These are phyloP conservation scores for Pulveroboletus sp. DNA, from an alignment of 768 basidiomycete species.

Conservation along the genomic window DNA sequence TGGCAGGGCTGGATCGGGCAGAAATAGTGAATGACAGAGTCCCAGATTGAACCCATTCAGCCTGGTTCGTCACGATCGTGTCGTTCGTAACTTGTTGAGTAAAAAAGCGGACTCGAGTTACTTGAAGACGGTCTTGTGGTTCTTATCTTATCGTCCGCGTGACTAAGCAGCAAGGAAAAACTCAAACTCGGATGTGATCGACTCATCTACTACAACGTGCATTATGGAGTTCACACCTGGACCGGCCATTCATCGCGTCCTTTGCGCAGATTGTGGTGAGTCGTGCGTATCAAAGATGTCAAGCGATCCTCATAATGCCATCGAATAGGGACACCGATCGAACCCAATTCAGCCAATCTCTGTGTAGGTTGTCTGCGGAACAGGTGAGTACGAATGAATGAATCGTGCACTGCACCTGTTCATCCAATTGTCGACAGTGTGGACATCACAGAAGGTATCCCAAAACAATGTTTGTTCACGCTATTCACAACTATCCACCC, in stretches of 20 bases:
- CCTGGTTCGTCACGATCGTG: no score
- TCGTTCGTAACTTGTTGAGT: no score
- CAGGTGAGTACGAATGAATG: conserved; percentile 51
- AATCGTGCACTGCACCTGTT: not conserved
- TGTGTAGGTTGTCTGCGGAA: conserved; percentile 88
- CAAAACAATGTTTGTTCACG: conserved; percentile 73
- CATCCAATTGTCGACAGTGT: conserved; percentile 45
- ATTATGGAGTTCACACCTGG: conserved; percentile 78
- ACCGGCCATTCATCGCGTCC: conserved; percentile 75
- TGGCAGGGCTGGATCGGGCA: no score
- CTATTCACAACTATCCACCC: not conserved
- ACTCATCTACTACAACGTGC: not conserved
- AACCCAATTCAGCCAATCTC: conserved; percentile 89
- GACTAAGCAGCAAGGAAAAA: conserved; percentile 16
- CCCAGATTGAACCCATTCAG: no score
- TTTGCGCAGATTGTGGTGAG: conserved; percentile 88
- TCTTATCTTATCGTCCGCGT: conserved; percentile 18
- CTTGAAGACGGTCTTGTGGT: no score
- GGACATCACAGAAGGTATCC: conserved; percentile 98
- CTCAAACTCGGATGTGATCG: no score
- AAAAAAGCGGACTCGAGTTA: no score
- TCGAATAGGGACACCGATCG: conserved; percentile 71
- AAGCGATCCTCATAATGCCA: not conserved
- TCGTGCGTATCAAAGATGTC: not conserved
- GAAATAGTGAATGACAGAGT: no score